phyloP scores from a whole-genome alignment of 1,284 basidiomycete genomes.

The Tilletia walkeri region DNA sequence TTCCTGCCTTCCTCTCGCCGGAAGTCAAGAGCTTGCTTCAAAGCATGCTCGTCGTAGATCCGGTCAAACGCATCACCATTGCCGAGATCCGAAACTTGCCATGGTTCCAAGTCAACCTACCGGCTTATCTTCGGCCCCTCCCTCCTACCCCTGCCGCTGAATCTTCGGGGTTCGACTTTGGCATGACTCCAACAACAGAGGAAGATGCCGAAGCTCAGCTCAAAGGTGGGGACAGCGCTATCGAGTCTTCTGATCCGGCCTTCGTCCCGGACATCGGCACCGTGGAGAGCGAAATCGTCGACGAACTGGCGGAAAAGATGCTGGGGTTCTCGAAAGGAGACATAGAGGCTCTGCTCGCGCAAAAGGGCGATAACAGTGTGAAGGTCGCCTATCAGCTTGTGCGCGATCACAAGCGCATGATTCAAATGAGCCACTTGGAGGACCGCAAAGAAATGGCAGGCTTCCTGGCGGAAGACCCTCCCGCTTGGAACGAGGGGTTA shows the following conservation, averaged over 20 bases:
- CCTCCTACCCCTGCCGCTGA: slow-evolving; percentile 67
- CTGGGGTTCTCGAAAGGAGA: slow-evolving; percentile 75
- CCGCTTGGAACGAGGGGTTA: slow-evolving; percentile 60
- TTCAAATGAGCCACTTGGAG: slow-evolving; percentile 64
- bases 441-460: slow-evolving; percentile 58
- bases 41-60: slow-evolving; percentile 55
- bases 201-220: not conserved
- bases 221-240: not conserved
- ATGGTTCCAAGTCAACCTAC: slow-evolving; percentile 53
- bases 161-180: slow-evolving; percentile 61
- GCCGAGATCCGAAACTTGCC: slow-evolving; percentile 50
- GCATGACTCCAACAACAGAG: slow-evolving; percentile 28
- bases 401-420: slow-evolving; percentile 79
- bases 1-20: slow-evolving; percentile 50
- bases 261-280: slow-evolving; percentile 65
- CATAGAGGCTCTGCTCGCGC: slow-evolving; percentile 77
- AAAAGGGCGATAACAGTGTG: slow-evolving; percentile 87
- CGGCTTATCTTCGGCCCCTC: slow-evolving; percentile 64
- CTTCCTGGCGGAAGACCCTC: slow-evolving; percentile 60
- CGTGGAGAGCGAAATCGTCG: slow-evolving; percentile 84
- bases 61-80: slow-evolving; percentile 54
- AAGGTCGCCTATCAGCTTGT: slow-evolving; percentile 95
- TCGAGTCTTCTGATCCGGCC: slow-evolving; percentile 16
- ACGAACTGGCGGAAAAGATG: slow-evolving; percentile 75
- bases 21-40: slow-evolving; percentile 50